phyloP scores from a whole-genome alignment of 768 basidiomycete species.

The Coprinellus aureogranulatus region DNA sequence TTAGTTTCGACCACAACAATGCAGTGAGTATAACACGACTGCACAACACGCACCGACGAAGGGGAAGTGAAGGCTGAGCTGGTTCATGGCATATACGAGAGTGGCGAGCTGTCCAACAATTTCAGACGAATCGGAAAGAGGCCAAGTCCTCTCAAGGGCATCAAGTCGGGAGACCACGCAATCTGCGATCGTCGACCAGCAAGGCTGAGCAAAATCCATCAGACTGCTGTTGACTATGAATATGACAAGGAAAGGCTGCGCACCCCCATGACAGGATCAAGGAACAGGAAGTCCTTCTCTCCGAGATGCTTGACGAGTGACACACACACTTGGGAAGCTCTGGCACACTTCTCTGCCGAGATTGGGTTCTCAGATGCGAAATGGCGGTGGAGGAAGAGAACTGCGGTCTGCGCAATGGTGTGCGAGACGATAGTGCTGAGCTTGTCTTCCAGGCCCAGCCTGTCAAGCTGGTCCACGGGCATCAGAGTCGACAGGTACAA shows the following conservation, averaged over 20 bases:
- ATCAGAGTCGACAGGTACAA: conserved; percentile 64
- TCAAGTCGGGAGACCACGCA: conserved; percentile 66
- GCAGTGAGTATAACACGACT: too few relatives aligned
- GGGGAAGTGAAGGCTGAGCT: conserved; percentile 58
- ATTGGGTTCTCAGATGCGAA: conserved; percentile 58
- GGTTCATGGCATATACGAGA: conserved; percentile 63
- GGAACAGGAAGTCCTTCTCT: conserved; percentile 63
- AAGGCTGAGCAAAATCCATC: conserved; percentile 43
- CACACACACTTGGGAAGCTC: conserved; percentile 59
- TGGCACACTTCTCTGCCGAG: conserved; percentile 65
- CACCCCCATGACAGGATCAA: conserved; percentile 80
- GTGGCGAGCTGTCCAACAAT: conserved; percentile 60
- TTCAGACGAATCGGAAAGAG: conserved; percentile 54
- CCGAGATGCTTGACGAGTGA: conserved; percentile 60
- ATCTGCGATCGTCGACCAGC: conserved; percentile 71
- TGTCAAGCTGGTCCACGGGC: conserved; percentile 62
- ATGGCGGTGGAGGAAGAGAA: conserved; percentile 62
- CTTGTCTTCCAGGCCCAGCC: conserved; percentile 54
- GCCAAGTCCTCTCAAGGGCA: conserved; percentile 62
- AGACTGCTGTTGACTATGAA: too few relatives aligned
- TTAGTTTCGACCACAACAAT: too few relatives aligned
- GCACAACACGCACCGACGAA: conserved; percentile 50
- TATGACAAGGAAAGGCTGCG: conserved; percentile 19
- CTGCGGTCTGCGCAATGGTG: conserved; percentile 63
- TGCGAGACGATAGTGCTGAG: conserved; percentile 59